Evolutionary conservation across 306 rosid species (phyloP).

Genomic region (Vigna radiata): DNA sequence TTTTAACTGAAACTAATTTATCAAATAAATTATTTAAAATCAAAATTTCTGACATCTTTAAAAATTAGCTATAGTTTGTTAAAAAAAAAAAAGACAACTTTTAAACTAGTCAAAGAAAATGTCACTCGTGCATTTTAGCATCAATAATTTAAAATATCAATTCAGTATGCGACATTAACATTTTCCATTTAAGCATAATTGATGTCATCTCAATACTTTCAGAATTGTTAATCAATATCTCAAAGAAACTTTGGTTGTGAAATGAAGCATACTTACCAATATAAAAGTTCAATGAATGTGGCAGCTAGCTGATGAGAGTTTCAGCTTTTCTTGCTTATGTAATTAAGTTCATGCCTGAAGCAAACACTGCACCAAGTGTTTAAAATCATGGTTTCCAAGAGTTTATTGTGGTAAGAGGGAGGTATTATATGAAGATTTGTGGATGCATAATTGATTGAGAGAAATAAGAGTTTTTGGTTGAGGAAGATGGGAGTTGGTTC

Average conservation of each 20-base stretch:
- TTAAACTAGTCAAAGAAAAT: no score
- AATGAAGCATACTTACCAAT: constrained; percentile 28
- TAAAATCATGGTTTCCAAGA: not conserved
- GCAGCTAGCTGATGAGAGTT: not conserved
- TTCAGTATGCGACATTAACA: no score
- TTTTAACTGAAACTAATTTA: no score
- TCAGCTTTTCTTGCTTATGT: not conserved
- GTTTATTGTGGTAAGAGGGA: not conserved
- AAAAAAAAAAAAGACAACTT: no score
- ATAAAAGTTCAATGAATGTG: not conserved
- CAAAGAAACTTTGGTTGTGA: constrained; percentile 1
- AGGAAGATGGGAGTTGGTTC: not conserved
- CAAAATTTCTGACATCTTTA: no score
- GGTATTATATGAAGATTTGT: not conserved
- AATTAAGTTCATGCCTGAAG: not conserved
- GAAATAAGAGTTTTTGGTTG: not conserved
- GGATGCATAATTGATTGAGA: not conserved
- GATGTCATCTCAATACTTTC: no score
- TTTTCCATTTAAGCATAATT: no score
- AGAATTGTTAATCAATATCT: not conserved
- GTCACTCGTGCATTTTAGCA: no score
- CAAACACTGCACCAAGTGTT: not conserved
- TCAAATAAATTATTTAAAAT: no score
- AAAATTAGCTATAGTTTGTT: no score
- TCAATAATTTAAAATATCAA: no score